These are phyloP conservation scores for Solanum dulcamara DNA, from an alignment of 257 asterid species.

Conservation along the genomic window DNA sequence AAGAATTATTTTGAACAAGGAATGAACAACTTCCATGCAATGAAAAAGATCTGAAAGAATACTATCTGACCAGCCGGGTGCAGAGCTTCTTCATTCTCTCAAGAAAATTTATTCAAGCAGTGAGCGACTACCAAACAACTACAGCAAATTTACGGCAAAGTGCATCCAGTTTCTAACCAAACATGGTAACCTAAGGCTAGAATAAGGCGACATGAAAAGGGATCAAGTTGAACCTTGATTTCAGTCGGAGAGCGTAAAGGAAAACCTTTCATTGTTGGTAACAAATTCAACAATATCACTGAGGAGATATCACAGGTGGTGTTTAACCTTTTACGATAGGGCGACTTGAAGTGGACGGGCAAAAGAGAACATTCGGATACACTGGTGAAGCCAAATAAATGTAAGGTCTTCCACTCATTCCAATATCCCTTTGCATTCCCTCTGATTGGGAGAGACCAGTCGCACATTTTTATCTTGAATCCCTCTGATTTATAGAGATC, in stretches of 20 bases:
- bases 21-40: not conserved
- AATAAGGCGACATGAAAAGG: not conserved
- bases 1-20: not conserved
- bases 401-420: too few species aligned
- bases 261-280: not conserved
- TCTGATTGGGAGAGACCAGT: too few species aligned
- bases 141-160: not conserved
- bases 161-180: not conserved
- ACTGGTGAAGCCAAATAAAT: too few species aligned
- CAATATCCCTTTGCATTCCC: too few species aligned
- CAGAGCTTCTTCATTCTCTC: not conserved
- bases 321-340: too few species aligned
- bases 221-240: not conserved
- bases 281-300: not conserved
- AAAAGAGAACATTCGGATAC: too few species aligned
- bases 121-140: not conserved
- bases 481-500: too few species aligned
- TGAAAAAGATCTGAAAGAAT: not conserved
- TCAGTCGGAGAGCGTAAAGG: not conserved
- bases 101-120: not conserved
- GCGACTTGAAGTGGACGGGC: too few species aligned
- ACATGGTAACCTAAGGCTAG: not conserved
- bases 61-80: not conserved
- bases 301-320: not conserved
- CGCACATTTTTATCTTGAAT: too few species aligned